Base-by-base conservation (phyloP, 306 rosid genomes). In the Lotus japonicus region DNA sequence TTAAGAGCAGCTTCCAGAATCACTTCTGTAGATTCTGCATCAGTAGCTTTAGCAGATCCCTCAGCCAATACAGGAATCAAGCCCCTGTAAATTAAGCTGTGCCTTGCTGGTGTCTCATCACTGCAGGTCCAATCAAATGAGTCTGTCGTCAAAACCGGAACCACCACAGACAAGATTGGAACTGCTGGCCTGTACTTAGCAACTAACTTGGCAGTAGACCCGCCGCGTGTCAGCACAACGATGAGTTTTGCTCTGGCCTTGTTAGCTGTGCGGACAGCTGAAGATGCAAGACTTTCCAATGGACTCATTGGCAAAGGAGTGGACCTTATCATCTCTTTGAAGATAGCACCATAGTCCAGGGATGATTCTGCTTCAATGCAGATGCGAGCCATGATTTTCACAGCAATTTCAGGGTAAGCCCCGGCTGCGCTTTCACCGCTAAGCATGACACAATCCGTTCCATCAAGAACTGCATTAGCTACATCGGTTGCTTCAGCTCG, bases 391-490 rank as follows among this genome's bases (percentile, higher is more conserved):
- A 92, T 92, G 82, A 86, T 89, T 78, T 87, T 92, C 68, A 92
- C 96, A 4, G 98, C 96, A 21, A 92, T 74, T 70, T 92, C 98
- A 10, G 98, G 98, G 64, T 92, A 89, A 15, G 95, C 85, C 70
- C 98, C 98, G 38, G 96, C 98, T 26, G 98, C 98, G 76, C 98
- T 92, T 77, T 92, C 98, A 57, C 98, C 98, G 75, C 98, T 92
- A 65, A 89, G 98, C 98, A 92, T 92, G 28, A 92, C 98, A 60
- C 98, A 92, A 68, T 92, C 98, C 3, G 96, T 92, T 61, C 98
- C 98, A 70, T 92, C 98, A 70, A 92, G 95, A 38, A 92, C 98
- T 5, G 95, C 98, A 72, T 92, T 92, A 55, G 98, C 96, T 4
- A 92, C 98, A 66, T 92, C 98, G 19, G 96, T 92, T 48, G 98